Evolutionary conservation across 768 basidiomycete genomes (phyloP), one percentile per base, ranked within the genome.

Genomic region (Xanthoconium purpureum): DNA sequence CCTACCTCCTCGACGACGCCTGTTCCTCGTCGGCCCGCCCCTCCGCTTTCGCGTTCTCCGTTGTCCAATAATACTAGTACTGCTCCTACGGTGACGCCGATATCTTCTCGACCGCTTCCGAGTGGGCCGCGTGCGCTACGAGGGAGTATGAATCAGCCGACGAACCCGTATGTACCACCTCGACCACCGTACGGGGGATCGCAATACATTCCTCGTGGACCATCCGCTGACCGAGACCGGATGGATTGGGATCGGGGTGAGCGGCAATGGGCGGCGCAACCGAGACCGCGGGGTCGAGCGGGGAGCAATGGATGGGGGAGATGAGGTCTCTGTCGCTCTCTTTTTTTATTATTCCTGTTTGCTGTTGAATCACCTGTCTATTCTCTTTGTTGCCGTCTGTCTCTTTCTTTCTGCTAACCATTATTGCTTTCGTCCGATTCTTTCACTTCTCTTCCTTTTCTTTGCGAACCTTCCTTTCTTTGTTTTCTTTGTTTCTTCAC

Each of bases 141-240:
- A 18, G 71, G 64, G 9, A 65, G 59, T 24, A 62, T 62, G 58
- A 60, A 50, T 42, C 69, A 65, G 50, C 42, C 66, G 12, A 60
- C 63, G 5, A 61, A 70, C 39, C 37, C 67, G 29, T 66, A 61
- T 40, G 37, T 52, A 29, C 50, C 64, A 10, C 29, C 40, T 47
- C 63, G 61, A 42, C 64, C 68, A 50, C 56, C 70, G 24, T 65
- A 64, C 12, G 38, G 54, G 14, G 63, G 70, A 30, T 66, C 73
- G 45, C 73, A 72, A 39, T 71, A 75, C 44, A 72, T 76, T 6
- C 80, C 82, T 35, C 74, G 82, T 1, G 81, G 80, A 6, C 82
- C 80, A 3, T 79, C 77, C 11, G 80, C 78, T 2, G 82, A 82
- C 61, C 73, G 82, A 3, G 81, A 83, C 20, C 68, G 79, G 14